phyloP scores from a whole-genome alignment of 345 rosid genomes.

The Salix exigua region DNA sequence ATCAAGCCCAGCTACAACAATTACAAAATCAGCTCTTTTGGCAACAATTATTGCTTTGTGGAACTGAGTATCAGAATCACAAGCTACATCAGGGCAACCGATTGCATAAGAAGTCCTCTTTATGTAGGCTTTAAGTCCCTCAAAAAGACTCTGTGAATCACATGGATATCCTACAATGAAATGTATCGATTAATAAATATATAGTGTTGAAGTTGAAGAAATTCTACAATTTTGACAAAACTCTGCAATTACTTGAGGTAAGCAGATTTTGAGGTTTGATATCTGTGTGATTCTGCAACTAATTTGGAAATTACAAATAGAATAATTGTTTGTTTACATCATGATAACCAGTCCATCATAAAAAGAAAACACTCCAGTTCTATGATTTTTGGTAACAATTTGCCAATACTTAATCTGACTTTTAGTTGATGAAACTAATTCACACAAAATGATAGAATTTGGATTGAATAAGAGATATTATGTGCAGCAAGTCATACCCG shows the following conservation, averaged over 20 bases:
- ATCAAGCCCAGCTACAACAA: conserved; percentile 78
- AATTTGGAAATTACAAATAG: not conserved
- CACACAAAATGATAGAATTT: not conserved
- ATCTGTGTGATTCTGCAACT: not conserved
- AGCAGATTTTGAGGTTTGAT: not conserved
- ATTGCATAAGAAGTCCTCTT: conserved; percentile 41
- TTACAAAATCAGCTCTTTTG: conserved; percentile 53
- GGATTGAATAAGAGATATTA: not conserved
- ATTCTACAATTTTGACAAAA: conserved; percentile 12
- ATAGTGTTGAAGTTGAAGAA: conserved; percentile 6
- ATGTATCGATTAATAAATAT: not conserved
- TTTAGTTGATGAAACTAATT: not conserved
- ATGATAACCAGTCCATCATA: no score
- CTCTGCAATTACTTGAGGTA: not conserved
- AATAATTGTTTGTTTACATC: not conserved
- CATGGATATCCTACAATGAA: conserved; percentile 62
- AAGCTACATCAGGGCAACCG: conserved; percentile 68
- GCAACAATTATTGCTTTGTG: conserved; percentile 54
- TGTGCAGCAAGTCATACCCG: conserved; percentile 42
- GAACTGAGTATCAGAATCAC: conserved; percentile 47
- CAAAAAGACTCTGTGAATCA: conserved; percentile 52
- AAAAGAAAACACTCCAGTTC: not conserved
- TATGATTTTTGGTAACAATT: not conserved
- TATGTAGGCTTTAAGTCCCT: conserved; percentile 49
- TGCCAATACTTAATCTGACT: conserved; percentile 1